Evolutionary conservation across 2,329 filamentous ascomycete species (phyloP).

Genomic region (Phialophora verrucosa): DNA sequence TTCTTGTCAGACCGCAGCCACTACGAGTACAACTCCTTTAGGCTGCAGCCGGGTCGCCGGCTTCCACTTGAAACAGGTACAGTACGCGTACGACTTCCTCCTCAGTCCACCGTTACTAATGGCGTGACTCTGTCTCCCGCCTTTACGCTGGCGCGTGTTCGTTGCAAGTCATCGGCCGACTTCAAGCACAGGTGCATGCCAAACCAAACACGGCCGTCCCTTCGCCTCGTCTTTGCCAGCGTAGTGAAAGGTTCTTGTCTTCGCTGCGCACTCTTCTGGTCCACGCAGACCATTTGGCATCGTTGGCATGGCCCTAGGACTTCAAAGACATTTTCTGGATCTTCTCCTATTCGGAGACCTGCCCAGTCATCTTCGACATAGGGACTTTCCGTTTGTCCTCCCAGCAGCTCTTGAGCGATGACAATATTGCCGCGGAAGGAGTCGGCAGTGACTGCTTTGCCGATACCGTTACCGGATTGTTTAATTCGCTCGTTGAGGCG

Average conservation of each 20-base stretch:
- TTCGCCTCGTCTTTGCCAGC: constrained; percentile 81
- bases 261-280: constrained; percentile 79
- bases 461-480: constrained; percentile 46
- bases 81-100: background rate
- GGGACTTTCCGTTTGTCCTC: constrained; percentile 58
- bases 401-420: constrained; percentile 57
- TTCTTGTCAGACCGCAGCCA: background rate
- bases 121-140: constrained; percentile 33
- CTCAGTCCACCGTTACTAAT: constrained; percentile 6
- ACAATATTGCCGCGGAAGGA: constrained; percentile 91
- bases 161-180: background rate
- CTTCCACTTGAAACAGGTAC: background rate
- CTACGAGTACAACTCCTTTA: background rate
- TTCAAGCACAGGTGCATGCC: constrained; percentile 70
- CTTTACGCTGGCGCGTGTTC: constrained; percentile 14
- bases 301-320: constrained; percentile 83
- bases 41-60: background rate
- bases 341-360: constrained; percentile 66
- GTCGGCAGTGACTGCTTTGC: constrained; percentile 67
- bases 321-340: constrained; percentile 45
- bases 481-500: constrained; percentile 76
- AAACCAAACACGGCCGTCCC: constrained; percentile 86
- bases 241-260: constrained; percentile 87
- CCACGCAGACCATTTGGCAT: constrained; percentile 95
- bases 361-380: constrained; percentile 85